These are phyloP conservation scores for Pseudevernia furfuracea DNA, from an alignment of 495 filamentous ascomycete genomes.

Conservation along the genomic window DNA sequence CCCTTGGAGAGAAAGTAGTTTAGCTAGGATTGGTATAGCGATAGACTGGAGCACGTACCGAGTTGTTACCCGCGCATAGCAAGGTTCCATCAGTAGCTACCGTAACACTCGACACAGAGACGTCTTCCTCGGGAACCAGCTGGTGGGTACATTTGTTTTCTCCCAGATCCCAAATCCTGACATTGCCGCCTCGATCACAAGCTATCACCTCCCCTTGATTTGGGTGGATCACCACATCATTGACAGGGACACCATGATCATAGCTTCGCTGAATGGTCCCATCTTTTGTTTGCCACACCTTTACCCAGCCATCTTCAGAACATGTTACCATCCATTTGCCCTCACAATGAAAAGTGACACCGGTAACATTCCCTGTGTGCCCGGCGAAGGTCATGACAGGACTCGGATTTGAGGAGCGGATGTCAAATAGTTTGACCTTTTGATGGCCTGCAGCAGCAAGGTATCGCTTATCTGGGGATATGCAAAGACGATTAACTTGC, in stretches of 20 bases:
- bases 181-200: conserved; percentile 87
- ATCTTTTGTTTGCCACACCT: conserved; percentile 94
- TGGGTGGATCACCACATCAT: conserved; percentile 95
- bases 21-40: conserved; percentile 12
- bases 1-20: conserved; percentile 48
- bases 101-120: conserved; percentile 85
- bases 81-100: conserved; percentile 90
- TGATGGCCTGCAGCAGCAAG: conserved; percentile 92
- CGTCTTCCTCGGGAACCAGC: conserved; percentile 91
- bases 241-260: conserved; percentile 75
- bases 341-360: conserved; percentile 95
- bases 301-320: conserved; percentile 93
- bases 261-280: conserved; percentile 90
- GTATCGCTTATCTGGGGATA: conserved; percentile 94
- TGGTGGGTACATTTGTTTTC: conserved; percentile 97
- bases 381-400: conserved; percentile 89
- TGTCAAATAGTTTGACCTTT: conserved; percentile 93
- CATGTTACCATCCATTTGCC: conserved; percentile 99
- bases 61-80: conserved; percentile 92
- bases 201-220: conserved; percentile 97
- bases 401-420: conserved; percentile 91
- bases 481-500: conserved; percentile 96
- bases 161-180: conserved; percentile 90
- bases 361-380: conserved; percentile 90
- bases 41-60: conserved; percentile 43